A percentile compares a stretch with the other conserved stretches of the same genome.
phyloP scores from a whole-genome alignment of 2,329 filamentous ascomycete genomes.

The Claviceps sp. region DNA sequence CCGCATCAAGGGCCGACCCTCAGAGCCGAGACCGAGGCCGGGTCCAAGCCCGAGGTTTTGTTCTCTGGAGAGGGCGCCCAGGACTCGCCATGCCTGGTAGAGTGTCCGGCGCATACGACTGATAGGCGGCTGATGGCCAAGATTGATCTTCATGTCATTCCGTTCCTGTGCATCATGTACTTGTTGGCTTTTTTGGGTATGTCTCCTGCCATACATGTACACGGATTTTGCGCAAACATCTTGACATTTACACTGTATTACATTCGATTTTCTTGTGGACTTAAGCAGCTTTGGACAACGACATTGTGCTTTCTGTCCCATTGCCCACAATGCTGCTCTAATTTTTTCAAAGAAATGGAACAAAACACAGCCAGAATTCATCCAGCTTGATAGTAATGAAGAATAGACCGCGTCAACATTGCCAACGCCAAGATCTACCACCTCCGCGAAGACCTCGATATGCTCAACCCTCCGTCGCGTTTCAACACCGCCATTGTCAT shows the following conservation, averaged over 20 bases:
- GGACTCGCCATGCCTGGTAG: conserved; percentile 1
- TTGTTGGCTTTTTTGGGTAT: conserved; percentile 51
- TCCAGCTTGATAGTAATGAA: no score
- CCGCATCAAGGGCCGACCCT: no score
- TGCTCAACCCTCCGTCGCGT: conserved; percentile 34
- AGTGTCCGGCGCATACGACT: conserved; percentile 40
- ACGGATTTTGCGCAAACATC: no score
- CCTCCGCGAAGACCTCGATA: conserved; percentile 46
- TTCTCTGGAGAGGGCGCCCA: no score
- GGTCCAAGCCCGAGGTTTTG: no score
- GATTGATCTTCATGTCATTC: conserved; percentile 59
- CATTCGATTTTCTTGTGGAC: no score
- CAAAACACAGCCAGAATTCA: neutral
- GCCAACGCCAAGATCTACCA: conserved; percentile 61
- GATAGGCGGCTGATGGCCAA: conserved; percentile 54
- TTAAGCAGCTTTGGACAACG: no score
- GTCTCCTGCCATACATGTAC: conserved; percentile 2
- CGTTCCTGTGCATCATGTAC: conserved; percentile 61
- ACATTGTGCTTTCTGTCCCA: no score
- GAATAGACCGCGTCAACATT: conserved; percentile 57
- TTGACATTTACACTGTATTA: no score
- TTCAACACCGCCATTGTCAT: conserved; percentile 69
- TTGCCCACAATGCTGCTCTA: no score
- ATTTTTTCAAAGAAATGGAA: neutral
- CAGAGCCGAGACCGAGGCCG: no score